Base-by-base conservation (phyloP, 352 stramenopile genomes). In the Pythium coloratum region DNA sequence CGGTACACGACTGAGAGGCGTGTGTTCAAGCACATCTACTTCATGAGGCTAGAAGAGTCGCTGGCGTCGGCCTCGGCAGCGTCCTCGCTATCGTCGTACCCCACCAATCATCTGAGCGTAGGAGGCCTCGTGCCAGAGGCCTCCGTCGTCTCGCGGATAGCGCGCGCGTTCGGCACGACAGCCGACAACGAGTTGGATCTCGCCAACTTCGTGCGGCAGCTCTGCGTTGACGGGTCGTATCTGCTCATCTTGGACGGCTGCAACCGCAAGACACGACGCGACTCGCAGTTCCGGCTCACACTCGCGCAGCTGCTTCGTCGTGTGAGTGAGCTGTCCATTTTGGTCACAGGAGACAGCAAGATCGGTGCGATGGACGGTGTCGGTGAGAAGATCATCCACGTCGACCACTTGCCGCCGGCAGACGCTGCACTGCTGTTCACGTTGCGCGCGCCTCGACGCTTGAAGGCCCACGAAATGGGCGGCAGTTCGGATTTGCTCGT, bases 221-320 rank as follows among this genome's bases (percentile, higher is more conserved):
- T 73, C 36, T 89, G 73, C 20, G 69, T 69, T 3, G 76, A 80
- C 33, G 80, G 73, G 38, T 81, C 64, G 18, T 91, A 86, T 38
- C 55, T 94, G 34, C 73, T 96, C 24, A 80, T 96, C 24, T 55
- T 96, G 12, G 88, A 96, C 44, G 88, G 88, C 6, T 96, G 83
- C 62, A 90, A 92, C 54, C 71, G 78, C 26, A 54, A 62, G 1
- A 81, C 81, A 12, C 75, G 76, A 36, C 80, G 82, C 4, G 76
- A 82, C 56, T 40, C 66, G 1, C 58, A 65, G 9, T 90, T 93
- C 46, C 78, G 80, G 6, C 64, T 69, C 0, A 66, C 89, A 3
- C 70, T 90, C 33, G 67, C 65, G 2, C 71, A 82, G 56, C 62
- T 93, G 18, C 59, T 94, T 59, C 83, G 86, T 20, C 82, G 84